Conservation (phyloP, 495 filamentous ascomycete genomes). For the Penicillium macrosclerotiorum region DNA sequence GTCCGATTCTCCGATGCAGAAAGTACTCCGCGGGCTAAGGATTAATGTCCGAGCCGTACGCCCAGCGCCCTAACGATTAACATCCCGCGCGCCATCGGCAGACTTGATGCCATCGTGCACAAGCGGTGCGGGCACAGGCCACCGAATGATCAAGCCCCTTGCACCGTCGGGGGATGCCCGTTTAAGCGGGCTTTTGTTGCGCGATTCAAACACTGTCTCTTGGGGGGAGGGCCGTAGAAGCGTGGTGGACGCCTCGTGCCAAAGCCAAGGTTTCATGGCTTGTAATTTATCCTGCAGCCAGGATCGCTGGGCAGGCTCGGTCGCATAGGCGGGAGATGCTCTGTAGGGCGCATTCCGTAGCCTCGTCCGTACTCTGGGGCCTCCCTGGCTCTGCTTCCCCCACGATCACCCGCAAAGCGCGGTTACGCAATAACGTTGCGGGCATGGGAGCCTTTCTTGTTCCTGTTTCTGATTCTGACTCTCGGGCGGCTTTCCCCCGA, state of each 20-base stretch:
- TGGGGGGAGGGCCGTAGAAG: too few relatives aligned
- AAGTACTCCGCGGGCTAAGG: neutral
- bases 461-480: too few relatives aligned
- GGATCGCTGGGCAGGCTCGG: neutral
- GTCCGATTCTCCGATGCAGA: constrained; percentile 6
- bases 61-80: too few relatives aligned
- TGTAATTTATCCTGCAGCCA: neutral
- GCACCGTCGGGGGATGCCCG: constrained; percentile 8
- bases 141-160: constrained; percentile 13
- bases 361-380: too few relatives aligned
- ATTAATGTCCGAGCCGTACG: constrained; percentile 13
- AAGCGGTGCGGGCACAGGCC: constrained; percentile 23
- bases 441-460: neutral
- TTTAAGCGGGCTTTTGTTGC: too few relatives aligned
- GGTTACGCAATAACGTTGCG: constrained; percentile 24
- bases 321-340: too few relatives aligned
- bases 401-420: constrained; percentile 24
- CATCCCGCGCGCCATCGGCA: constrained; percentile 8
- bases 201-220: too few relatives aligned
- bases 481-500: neutral
- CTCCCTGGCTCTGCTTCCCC: too few relatives aligned
- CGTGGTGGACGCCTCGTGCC: too few relatives aligned
- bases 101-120: constrained; percentile 27
- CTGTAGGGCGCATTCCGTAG: too few relatives aligned
- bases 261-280: constrained; percentile 9